A percentile compares a stretch with the other conserved stretches of the same genome.
Conservation (phyloP, 495 filamentous ascomycete genomes). For the Pseudotulostoma volvatum region DNA sequence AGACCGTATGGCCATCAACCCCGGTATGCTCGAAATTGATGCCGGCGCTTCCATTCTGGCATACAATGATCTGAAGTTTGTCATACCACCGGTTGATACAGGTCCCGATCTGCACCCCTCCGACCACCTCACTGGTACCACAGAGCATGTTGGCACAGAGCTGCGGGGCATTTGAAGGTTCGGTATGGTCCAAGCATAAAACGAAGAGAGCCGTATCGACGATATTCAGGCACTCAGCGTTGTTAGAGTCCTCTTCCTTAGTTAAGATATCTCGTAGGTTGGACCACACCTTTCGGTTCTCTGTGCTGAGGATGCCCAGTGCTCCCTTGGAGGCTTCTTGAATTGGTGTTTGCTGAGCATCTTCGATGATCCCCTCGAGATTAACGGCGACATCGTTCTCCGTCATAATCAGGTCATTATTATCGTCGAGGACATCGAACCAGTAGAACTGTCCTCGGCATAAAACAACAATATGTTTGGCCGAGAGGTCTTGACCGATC, state of each 20-base stretch:
- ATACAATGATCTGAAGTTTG: slow-evolving; percentile 97
- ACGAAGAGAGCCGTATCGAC: slow-evolving; percentile 91
- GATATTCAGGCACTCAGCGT: slow-evolving; percentile 83
- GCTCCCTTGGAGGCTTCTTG: slow-evolving; percentile 90
- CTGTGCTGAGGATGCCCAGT: slow-evolving; percentile 82
- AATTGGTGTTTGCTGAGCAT: slow-evolving; percentile 75
- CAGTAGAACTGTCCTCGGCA: slow-evolving; percentile 97
- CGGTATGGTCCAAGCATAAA: slow-evolving; percentile 81
- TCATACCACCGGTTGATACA: slow-evolving; percentile 99
- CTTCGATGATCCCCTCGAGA: slow-evolving; percentile 78
- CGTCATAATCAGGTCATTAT: slow-evolving; percentile 89
- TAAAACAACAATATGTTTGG: slow-evolving; percentile 86
- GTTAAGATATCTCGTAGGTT: slow-evolving; percentile 78
- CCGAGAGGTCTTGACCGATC: slow-evolving; percentile 78
- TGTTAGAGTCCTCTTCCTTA: slow-evolving; percentile 74
- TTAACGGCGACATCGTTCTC: slow-evolving; percentile 90
- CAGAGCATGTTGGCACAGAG: slow-evolving; percentile 97
- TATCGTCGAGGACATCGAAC: slow-evolving; percentile 94
- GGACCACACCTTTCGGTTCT: slow-evolving; percentile 94
- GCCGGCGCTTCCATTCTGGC: slow-evolving; percentile 92
- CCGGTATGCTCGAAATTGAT: slow-evolving; percentile 99
- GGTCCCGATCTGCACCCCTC: slow-evolving; percentile 88
- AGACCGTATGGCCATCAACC: slow-evolving; percentile 91
- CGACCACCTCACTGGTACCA: slow-evolving; percentile 78
- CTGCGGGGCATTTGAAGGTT: slow-evolving; percentile 59